These are phyloP conservation scores for Crithidia acanthocephali DNA, from an alignment of 208 protist species.

Conservation along the genomic window DNA sequence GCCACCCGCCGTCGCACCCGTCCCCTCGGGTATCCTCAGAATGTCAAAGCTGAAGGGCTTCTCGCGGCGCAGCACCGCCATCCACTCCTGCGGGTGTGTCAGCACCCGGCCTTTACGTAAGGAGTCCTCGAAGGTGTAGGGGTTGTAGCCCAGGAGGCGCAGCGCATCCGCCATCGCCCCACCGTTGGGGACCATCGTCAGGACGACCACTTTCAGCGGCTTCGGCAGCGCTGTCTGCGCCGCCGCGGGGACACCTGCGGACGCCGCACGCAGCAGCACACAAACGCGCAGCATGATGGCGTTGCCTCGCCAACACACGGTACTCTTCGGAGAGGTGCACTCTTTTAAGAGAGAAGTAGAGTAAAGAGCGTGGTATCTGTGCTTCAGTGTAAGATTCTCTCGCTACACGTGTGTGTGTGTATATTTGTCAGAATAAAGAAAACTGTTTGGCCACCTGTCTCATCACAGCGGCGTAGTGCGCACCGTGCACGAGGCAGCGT, in stretches of 20 bases:
- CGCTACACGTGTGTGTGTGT: too few species aligned
- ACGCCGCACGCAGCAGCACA: conserved; percentile 6
- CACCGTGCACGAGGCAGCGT: too few species aligned
- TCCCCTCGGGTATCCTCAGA: conserved; percentile 23
- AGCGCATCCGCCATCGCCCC: conserved; percentile 69
- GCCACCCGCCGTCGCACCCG: background rate
- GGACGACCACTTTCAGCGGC: conserved; percentile 52
- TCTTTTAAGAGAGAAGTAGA: too few species aligned
- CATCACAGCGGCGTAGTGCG: too few species aligned
- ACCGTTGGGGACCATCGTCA: conserved; percentile 83
- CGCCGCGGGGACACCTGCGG: background rate
- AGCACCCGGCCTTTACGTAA: conserved; percentile 61
- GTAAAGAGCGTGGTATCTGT: too few species aligned
- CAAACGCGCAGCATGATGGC: conserved; percentile 12
- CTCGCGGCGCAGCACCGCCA: conserved; percentile 58
- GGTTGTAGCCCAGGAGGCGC: conserved; percentile 65
- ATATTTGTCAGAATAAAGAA: too few species aligned
- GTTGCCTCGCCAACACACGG: too few species aligned
- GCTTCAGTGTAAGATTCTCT: too few species aligned
- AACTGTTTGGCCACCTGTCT: too few species aligned
- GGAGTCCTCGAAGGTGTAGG: conserved; percentile 77
- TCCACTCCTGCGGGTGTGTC: conserved; percentile 87
- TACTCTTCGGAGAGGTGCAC: too few species aligned
- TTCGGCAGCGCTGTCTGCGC: background rate
- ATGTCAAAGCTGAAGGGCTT: conserved; percentile 72